Percentiles rank a stretch among this genome's conserved stretches.
These are phyloP conservation scores for Chenopodium album DNA, from an alignment of 148 eudicot species.

Conservation along the genomic window DNA sequence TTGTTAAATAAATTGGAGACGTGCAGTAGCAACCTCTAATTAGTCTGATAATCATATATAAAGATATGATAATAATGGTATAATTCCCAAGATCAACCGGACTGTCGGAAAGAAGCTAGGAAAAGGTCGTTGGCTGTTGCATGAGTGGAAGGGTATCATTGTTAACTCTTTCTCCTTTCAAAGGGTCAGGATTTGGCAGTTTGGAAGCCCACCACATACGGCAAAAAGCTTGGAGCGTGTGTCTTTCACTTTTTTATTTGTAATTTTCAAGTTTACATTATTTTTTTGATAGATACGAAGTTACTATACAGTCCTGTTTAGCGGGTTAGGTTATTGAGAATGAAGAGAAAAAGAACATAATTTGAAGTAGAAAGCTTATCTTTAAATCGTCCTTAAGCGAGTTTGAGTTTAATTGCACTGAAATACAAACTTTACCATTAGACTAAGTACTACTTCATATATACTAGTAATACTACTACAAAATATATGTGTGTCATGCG, in stretches of 20 bases:
- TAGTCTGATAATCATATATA: too few relatives aligned
- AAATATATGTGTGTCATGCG: too few relatives aligned
- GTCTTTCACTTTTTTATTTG: neutral
- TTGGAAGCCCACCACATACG: neutral
- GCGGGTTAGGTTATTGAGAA: too few relatives aligned
- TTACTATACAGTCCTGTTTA: too few relatives aligned
- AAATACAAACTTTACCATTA: too few relatives aligned
- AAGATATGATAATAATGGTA: neutral
- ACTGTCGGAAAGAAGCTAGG: neutral
- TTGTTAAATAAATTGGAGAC: neutral
- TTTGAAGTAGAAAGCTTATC: too few relatives aligned
- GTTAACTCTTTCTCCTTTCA: slow-evolving; percentile 25
- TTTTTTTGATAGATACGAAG: too few relatives aligned
- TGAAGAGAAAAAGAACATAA: too few relatives aligned
- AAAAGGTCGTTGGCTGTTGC: slow-evolving; percentile 34
- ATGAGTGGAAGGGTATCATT: slow-evolving; percentile 26
- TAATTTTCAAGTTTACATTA: neutral
- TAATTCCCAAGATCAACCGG: neutral
- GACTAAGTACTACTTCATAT: too few relatives aligned
- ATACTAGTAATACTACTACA: too few relatives aligned
- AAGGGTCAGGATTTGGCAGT: slow-evolving; percentile 23
- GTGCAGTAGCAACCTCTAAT: neutral
- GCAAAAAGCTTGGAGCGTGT: neutral
- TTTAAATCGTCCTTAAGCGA: too few relatives aligned
- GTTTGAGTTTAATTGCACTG: too few relatives aligned